A percentile compares a stretch with the other conserved stretches of the same genome.
Conservation (phyloP, 1,139 yeast species). For the Taphrina wiesneri region DNA sequence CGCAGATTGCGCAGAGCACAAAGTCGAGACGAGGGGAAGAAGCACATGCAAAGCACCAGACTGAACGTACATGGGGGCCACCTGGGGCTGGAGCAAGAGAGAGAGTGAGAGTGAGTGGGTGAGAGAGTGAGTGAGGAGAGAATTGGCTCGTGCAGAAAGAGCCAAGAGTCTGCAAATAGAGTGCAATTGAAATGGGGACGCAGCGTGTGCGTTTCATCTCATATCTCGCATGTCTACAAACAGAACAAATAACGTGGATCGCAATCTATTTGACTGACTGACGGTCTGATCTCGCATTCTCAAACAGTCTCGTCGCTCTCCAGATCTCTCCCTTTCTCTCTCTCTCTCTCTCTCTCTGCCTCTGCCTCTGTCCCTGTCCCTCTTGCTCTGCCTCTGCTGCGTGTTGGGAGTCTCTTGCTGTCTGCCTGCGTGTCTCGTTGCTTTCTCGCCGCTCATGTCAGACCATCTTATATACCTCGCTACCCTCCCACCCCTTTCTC, state of each 20-base stretch:
- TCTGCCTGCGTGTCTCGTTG: neutral
- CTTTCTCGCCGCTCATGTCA: neutral
- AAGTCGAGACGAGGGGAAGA: too few species aligned
- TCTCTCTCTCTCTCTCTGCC: conserved; percentile 5
- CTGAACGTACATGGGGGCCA: neutral
- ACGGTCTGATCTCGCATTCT: conserved; percentile 5
- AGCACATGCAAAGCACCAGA: neutral
- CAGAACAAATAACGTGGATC: conserved; percentile 6
- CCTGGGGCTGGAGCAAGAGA: neutral
- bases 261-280: neutral
- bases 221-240: neutral
- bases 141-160: neutral
- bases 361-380: neutral
- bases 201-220: neutral
- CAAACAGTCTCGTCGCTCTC: neutral
- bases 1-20: too few species aligned
- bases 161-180: neutral
- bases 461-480: neutral
- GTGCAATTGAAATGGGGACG: too few species aligned
- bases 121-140: neutral
- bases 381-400: too few species aligned
- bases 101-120: neutral
- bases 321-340: neutral
- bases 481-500: neutral
- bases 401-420: too few species aligned